Base-by-base conservation (phyloP, 345 rosid genomes). In the Excoecaria agallocha region DNA sequence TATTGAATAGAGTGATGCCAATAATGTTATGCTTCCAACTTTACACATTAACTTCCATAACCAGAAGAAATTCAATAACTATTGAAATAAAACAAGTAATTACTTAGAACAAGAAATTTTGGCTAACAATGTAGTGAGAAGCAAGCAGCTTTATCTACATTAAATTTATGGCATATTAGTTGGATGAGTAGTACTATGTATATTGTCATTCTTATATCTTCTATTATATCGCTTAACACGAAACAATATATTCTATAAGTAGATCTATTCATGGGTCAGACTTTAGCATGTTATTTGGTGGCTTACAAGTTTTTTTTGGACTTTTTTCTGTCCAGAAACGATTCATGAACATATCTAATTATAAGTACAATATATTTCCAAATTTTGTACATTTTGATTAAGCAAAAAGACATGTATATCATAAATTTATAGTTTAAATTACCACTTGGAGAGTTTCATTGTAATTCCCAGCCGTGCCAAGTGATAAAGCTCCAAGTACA, bases 391-490 rank as follows among this genome's bases (percentile, higher is more conserved):
- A 52, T 52, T 19, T 17, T 12, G 3, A 52, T 52, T 13, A 52
- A 52, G 2, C 13, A 12, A 12, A 63, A 63, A 38, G 24, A 16
- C 24, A 63, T 12, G 16, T 4, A 30, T 16, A 60, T 52, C 24
- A 54, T 8, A 37, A 19, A 4, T 12, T 30, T 12, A 3, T 58
- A 49, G 13, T 60, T 10, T 41, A 22, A 35, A 52, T 70, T 88
- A 90, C 94, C 88, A 88, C 83, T 84, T 80, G 82, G 38, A 87
- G 24, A 60, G 72, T 65, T 15, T 83, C 90, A 45, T 85, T 63
- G 39, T 74, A 74, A 66, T 37, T 84, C 38, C 76, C 76, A 1
- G 57, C 77, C 11, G 35, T 12, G 59, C 86, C 81, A 0, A 75
- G 62, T 15, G 82, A 79, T 62, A 86, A 8, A 35, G 80, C 71